These are phyloP conservation scores for Trichoderma harzianum DNA, from an alignment of 2,329 filamentous ascomycete genomes.

Conservation along the genomic window DNA sequence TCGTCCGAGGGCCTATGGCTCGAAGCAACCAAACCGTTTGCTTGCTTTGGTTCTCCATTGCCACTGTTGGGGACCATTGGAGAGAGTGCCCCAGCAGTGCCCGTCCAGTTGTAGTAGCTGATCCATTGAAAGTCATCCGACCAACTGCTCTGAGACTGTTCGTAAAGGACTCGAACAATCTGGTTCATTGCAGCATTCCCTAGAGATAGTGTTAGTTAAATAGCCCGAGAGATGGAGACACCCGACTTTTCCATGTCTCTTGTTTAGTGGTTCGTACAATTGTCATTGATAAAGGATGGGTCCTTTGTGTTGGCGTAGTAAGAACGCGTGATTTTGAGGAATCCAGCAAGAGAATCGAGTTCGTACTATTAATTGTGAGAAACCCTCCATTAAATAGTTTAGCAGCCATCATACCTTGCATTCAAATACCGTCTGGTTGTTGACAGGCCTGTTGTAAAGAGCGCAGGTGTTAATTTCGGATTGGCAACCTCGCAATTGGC, in stretches of 20 bases:
- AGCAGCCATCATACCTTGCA: slow-evolving; percentile 25
- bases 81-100: slow-evolving; percentile 25
- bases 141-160: slow-evolving; percentile 29
- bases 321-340: slow-evolving; percentile 74
- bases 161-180: slow-evolving; percentile 26
- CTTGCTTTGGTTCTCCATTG: slow-evolving; percentile 72
- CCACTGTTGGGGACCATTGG: slow-evolving; percentile 60
- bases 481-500: neutral
- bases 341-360: slow-evolving; percentile 81
- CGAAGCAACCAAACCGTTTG: slow-evolving; percentile 72
- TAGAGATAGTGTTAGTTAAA: slow-evolving; percentile 49
- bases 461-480: neutral
- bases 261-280: slow-evolving; percentile 21
- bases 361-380: slow-evolving; percentile 64
- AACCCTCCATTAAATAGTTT: neutral
- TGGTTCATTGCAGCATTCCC: slow-evolving; percentile 56
- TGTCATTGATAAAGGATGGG: slow-evolving; percentile 56
- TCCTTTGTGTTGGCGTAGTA: slow-evolving; percentile 71
- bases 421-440: slow-evolving; percentile 28
- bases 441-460: slow-evolving; percentile 22
- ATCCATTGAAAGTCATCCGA: slow-evolving; percentile 25
- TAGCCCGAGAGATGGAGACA: too few relatives aligned
- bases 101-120: slow-evolving; percentile 32
- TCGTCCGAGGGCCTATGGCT: slow-evolving; percentile 84
- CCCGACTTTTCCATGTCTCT: neutral